phyloP scores from a whole-genome alignment of 352 stramenopile genomes.

The Phytophthora macrochlamydospora region DNA sequence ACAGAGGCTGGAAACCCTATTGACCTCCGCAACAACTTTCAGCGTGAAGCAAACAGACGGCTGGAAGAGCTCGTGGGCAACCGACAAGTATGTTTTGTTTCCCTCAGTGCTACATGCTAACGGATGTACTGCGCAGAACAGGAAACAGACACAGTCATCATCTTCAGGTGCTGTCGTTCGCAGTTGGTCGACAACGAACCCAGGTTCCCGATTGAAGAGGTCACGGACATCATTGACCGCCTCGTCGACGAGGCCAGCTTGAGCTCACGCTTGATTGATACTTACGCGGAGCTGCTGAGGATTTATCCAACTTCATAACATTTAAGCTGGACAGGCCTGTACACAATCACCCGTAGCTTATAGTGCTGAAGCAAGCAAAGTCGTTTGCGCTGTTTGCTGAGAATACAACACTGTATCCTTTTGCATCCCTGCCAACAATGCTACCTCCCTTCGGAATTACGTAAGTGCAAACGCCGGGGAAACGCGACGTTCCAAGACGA shows the following conservation, averaged over 20 bases:
- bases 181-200: background rate
- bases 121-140: background rate
- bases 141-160: background rate
- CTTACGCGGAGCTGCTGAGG: background rate
- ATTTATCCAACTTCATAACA: background rate
- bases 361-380: too few relatives aligned
- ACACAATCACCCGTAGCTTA: background rate
- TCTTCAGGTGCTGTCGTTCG: conserved; percentile 2
- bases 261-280: background rate
- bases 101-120: background rate
- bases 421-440: too few relatives aligned
- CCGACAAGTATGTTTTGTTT: background rate
- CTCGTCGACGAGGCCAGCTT: conserved; percentile 1
- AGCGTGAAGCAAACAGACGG: background rate
- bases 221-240: background rate
- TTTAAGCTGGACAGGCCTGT: background rate
- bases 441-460: too few relatives aligned
- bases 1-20: background rate
- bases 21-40: conserved; percentile 1
- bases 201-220: background rate
- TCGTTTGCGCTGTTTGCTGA: too few relatives aligned
- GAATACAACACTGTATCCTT: too few relatives aligned
- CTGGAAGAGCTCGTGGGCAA: background rate
- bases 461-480: too few relatives aligned
- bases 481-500: too few relatives aligned